Evolutionary conservation across 176 grass and related monocot genomes (phyloP).

Genomic region (Triticum urartu): DNA sequence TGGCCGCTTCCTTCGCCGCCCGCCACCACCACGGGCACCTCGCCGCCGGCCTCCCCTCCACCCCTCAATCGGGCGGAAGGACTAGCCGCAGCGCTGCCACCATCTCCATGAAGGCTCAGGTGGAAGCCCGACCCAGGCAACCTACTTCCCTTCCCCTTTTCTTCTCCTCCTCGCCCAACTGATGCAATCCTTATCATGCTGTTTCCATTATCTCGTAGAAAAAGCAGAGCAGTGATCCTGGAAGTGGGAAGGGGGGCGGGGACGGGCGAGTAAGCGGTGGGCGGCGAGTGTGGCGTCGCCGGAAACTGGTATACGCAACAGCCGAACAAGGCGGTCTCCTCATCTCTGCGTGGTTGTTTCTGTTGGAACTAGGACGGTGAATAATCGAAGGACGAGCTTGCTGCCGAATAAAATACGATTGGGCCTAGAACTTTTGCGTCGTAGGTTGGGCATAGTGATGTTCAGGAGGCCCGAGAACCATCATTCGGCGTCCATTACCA

Average conservation of each 20-base stretch:
- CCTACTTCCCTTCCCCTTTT: neutral
- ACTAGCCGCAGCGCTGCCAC: neutral
- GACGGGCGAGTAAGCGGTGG: conserved; percentile 27
- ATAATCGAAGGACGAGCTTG: neutral
- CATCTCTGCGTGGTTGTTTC: conserved; percentile 7
- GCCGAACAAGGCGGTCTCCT: neutral
- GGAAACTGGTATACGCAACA: conserved; percentile 44
- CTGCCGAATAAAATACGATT: neutral
- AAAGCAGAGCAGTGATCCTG: conserved; percentile 35
- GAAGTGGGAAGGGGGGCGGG: conserved; percentile 14
- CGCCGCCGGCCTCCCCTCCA: neutral
- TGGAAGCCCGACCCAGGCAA: neutral
- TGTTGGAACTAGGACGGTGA: neutral
- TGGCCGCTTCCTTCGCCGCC: conserved; percentile 31
- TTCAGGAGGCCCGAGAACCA: neutral
- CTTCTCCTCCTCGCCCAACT: neutral
- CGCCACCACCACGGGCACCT: conserved; percentile 18
- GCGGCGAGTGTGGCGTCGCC: conserved; percentile 65
- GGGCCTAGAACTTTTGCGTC: conserved; percentile 2
- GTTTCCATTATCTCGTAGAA: conserved; percentile 27
- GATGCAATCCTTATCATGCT: neutral
- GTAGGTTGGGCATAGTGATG: neutral
- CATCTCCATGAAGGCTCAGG: conserved; percentile 50
- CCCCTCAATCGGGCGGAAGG: neutral
- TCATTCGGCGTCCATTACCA: neutral